phyloP scores from a whole-genome alignment of 164 flowering plant genomes.

The Protea cynaroides region DNA sequence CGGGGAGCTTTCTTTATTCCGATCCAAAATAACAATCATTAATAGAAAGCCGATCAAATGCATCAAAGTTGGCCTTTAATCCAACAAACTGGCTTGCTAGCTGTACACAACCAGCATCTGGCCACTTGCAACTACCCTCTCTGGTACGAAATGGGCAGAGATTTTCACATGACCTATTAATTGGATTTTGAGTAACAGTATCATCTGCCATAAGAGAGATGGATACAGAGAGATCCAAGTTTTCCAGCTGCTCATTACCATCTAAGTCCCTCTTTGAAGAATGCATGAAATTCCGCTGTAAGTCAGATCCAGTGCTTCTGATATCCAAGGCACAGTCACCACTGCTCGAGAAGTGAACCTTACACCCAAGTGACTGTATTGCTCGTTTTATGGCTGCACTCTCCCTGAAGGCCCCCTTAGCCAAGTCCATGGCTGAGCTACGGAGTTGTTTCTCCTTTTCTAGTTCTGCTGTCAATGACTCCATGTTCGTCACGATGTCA shows the following conservation, averaged over 20 bases:
- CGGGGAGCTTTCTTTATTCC: conserved; percentile 12
- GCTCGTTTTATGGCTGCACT: conserved; percentile 77
- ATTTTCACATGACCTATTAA: conserved; percentile 54
- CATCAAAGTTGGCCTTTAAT: conserved; percentile 87
- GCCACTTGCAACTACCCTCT: conserved; percentile 92
- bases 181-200: conserved; percentile 28
- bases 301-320: conserved; percentile 33
- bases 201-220: conserved; percentile 42
- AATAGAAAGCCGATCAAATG: conserved; percentile 80
- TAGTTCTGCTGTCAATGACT: conserved; percentile 55
- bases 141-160: conserved; percentile 71
- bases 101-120: conserved; percentile 90
- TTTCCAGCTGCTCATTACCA: conserved; percentile 30
- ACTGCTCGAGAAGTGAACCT: conserved; percentile 55
- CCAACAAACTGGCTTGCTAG: conserved; percentile 88
- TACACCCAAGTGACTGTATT: conserved; percentile 81
- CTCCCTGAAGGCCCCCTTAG: conserved; percentile 68
- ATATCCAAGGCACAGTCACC: conserved; percentile 67
- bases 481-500: conserved; percentile 43
- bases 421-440: conserved; percentile 56
- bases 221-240: conserved; percentile 62
- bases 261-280: conserved; percentile 31
- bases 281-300: conserved; percentile 22
- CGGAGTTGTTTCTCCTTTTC: conserved; percentile 57
- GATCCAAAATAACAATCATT: conserved; percentile 68